These are phyloP conservation scores for Penicillium paradoxum DNA, from an alignment of 495 filamentous ascomycete species.

Conservation along the genomic window DNA sequence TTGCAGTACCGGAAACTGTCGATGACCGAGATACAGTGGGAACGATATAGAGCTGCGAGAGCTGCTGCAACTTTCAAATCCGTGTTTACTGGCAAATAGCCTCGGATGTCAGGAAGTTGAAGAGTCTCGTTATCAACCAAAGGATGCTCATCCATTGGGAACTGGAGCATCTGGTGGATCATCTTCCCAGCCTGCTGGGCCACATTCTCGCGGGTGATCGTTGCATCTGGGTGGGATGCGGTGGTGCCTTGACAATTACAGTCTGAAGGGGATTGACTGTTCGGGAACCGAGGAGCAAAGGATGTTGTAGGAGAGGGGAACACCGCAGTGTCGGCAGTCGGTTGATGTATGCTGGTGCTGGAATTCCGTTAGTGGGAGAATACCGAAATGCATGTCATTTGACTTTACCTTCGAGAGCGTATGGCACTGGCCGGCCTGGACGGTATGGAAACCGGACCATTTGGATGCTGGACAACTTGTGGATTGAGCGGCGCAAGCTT, in stretches of 20 bases:
- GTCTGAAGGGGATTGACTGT: conserved; percentile 14
- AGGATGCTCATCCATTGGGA: conserved; percentile 51
- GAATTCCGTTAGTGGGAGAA: conserved; percentile 3
- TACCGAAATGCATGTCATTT: not conserved
- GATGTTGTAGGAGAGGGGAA: conserved; percentile 60
- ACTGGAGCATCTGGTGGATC: conserved; percentile 61
- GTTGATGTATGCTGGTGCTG: conserved; percentile 43
- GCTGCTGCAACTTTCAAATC: conserved; percentile 80
- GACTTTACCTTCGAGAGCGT: conserved; percentile 33
- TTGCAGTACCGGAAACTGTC: conserved; percentile 94
- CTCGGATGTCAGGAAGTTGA: conserved; percentile 69
- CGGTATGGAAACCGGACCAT: conserved; percentile 11
- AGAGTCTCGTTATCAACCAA: conserved; percentile 61
- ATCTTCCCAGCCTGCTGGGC: conserved; percentile 47
- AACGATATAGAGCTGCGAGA: conserved; percentile 79
- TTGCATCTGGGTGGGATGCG: conserved; percentile 16
- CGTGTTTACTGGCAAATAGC: conserved; percentile 66
- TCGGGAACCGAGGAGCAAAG: conserved; percentile 30
- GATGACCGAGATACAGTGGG: conserved; percentile 89
- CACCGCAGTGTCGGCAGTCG: conserved; percentile 58
- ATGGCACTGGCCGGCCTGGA: conserved; percentile 28
- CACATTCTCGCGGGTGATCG: conserved; percentile 40
- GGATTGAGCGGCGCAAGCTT: conserved; percentile 28
- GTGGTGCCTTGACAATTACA: conserved; percentile 30
- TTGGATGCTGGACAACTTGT: conserved; percentile 22